These are phyloP conservation scores for Agapanthus africanus DNA, from an alignment of 106 monocot species.

Conservation along the genomic window DNA sequence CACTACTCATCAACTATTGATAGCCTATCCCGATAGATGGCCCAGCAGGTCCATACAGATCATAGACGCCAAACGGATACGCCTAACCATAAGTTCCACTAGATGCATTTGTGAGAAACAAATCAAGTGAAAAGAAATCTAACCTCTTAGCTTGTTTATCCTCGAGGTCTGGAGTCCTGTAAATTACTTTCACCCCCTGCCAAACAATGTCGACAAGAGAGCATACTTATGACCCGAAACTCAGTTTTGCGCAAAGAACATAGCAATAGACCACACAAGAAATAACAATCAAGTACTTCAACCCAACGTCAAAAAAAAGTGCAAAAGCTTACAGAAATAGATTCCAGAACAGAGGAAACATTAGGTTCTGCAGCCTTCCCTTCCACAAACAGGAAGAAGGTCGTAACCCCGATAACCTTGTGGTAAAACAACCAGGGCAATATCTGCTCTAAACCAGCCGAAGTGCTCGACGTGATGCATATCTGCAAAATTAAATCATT, in stretches of 20 bases:
- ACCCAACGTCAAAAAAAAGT: neutral
- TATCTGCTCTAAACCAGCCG: slow-evolving; percentile 86
- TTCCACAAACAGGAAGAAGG: slow-evolving; percentile 88
- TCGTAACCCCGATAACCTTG: slow-evolving; percentile 73
- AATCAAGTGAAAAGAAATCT: slow-evolving; percentile 5
- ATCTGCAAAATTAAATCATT: slow-evolving; percentile 36
- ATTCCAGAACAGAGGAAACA: slow-evolving; percentile 57
- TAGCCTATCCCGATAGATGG: too few relatives aligned
- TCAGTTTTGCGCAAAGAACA: neutral
- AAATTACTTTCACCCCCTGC: slow-evolving; percentile 92
- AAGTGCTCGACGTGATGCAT: slow-evolving; percentile 84
- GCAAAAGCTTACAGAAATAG: slow-evolving; percentile 62
- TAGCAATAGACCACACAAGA: neutral
- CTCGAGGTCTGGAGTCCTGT: slow-evolving; percentile 76
- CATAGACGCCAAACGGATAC: neutral
- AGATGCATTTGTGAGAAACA: neutral
- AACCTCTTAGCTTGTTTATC: slow-evolving; percentile 85
- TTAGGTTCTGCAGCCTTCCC: slow-evolving; percentile 78
- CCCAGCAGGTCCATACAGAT: neutral
- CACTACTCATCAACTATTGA: too few relatives aligned
- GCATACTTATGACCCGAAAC: neutral
- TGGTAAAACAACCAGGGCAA: slow-evolving; percentile 96
- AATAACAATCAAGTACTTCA: neutral
- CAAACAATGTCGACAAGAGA: neutral
- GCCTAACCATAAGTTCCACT: neutral